phyloP scores from a whole-genome alignment of 2,329 filamentous ascomycete species.

The Arthroderma sp. region DNA sequence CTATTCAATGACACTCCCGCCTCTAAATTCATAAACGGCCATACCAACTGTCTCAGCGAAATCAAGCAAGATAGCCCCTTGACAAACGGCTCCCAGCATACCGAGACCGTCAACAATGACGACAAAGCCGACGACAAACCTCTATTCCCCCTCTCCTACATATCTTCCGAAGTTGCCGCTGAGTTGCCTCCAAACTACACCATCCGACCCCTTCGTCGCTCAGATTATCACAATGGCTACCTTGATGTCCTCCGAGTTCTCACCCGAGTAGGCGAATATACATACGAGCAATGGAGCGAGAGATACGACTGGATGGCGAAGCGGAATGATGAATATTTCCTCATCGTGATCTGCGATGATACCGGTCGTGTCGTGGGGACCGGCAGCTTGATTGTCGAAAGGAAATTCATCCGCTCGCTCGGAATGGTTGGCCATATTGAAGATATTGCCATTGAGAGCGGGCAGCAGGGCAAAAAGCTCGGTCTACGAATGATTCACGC shows the following conservation, averaged over 20 bases:
- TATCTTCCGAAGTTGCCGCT: constrained; percentile 60
- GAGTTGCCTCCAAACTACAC: constrained; percentile 69
- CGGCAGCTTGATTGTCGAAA: constrained; percentile 79
- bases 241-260: constrained; percentile 83
- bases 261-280: constrained; percentile 83
- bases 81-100: neutral
- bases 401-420: constrained; percentile 49
- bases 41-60: neutral
- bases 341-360: constrained; percentile 71
- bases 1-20: neutral
- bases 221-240: constrained; percentile 71
- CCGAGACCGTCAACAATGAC: neutral
- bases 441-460: constrained; percentile 88
- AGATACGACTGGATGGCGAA: constrained; percentile 71
- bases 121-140: constrained; percentile 34
- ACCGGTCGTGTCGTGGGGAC: constrained; percentile 67
- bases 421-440: constrained; percentile 79
- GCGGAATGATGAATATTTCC: constrained; percentile 67
- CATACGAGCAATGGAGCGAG: constrained; percentile 57
- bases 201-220: constrained; percentile 63
- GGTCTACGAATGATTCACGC: constrained; percentile 88
- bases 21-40: neutral
- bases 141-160: constrained; percentile 65
- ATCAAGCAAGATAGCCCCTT: neutral
- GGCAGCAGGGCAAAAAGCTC: constrained; percentile 95